Evolutionary conservation across 2,329 filamentous ascomycete genomes (phyloP), one percentile per base, ranked within the genome.

Genomic region (Penicillium sp.): DNA sequence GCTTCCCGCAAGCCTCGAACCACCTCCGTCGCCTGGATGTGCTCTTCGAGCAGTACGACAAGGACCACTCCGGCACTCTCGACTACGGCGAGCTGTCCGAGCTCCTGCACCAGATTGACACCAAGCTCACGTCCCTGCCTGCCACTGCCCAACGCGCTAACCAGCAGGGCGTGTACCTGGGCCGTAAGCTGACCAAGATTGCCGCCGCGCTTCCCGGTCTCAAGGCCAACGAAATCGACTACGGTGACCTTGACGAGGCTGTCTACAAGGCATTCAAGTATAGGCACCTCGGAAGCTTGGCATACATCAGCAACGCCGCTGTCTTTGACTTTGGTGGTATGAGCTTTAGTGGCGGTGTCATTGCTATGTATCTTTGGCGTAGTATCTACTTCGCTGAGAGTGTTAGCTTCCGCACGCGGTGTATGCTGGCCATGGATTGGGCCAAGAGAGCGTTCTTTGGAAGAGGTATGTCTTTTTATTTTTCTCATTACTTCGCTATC

Each of bases 371-470:
- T 74, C 85, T 96, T 34, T 99, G 94, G 94, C 82, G 94, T 60
- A 92, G 91, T 63, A 88, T 97, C 15, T 99, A 99, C 77, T 99
- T 99, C 79, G 92, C 94, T 13, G 91, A 99, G 81, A 96, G 91
- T 70, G 94, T 99, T 47, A 97, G 92, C 75, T 83, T 97, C 58
- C 82, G 94, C 65, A 99, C 94, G 27, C 85, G 93, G 61, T 84
- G 91, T 63, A 76, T 99, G 69, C 81, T 99, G 75, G 92, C 92
- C 19, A 97, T 99, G 94, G 94, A 99, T 74, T 99, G 94, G 94
- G 87, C 86, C n/a, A 99, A 97, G 84, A 84, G 95, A 72, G 90
- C 91, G 13, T 76, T 99, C 23, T 99, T 99, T 79, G 94, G 94
- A 65, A 84, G 94, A 87, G 94, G 93, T 97, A 77, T 79, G 87